Base-by-base conservation (phyloP, 164 flowering plant species). In the Stephania cephalantha region DNA sequence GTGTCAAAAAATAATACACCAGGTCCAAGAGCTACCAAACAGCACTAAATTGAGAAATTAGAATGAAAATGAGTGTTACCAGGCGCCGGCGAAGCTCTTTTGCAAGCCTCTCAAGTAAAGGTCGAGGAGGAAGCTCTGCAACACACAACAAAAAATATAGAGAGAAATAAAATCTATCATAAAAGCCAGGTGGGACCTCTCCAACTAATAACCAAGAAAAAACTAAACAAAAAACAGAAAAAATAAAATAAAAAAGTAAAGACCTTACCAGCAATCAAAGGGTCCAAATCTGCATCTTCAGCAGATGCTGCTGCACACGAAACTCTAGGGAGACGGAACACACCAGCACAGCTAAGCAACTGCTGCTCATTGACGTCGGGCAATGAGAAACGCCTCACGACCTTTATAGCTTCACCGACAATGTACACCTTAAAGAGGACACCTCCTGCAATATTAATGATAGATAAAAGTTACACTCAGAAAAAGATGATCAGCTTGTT, bases 241-340 rank as follows among this genome's bases (percentile, higher is more conserved):
- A n/a, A n/a, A 30, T 52, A 1, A 67, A 76, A 52, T 46, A 2
- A 70, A 58, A 6, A 22, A 35, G 45, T 42, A 73, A 66, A 25
- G 55, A 79, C 29, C 89, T 84, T 71, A 95, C 99, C 99, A 76
- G 88, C 98, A 83, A 95, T 82, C 68, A 77, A 46, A 55, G 99
- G 98, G 66, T 93, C 99, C 71, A 95, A 80, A 84, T 95, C 98
- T 53, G 99, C 97, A 71, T 89, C 91, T 81, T 95, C 98, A 20
- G 98, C 98, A 73, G 95, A 91, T 67, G 98, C 98, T 10, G 98
- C 95, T 79, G 98, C 98, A 87, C 90, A 90, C 69, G 99, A 95
- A 45, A 95, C 98, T 81, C 99, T 84, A 9, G 99, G 99, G 78
- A 95, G 88, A 64, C 75, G 93, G 55, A 83, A 88, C 1, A 93